Conservation (phyloP, 371 early-diverging fungal genomes). For the Mortierella sp. region DNA sequence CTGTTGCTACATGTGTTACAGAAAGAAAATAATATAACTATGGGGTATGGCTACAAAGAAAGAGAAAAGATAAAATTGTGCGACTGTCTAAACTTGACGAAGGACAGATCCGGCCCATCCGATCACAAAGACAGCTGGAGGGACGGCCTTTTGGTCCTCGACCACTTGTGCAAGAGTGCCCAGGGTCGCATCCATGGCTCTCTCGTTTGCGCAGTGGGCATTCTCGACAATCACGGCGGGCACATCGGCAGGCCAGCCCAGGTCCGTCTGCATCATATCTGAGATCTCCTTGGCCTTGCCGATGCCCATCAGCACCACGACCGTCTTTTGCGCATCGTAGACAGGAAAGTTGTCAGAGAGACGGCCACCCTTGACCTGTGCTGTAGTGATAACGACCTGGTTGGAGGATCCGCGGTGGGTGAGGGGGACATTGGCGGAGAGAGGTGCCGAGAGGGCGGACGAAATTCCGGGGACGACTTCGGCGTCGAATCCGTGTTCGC, state of each 20-base stretch:
- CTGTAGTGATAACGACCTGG: slow-evolving; percentile 86
- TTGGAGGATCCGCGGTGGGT: slow-evolving; percentile 86
- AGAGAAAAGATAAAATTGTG: not conserved
- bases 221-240: slow-evolving; percentile 82
- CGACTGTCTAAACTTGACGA: slow-evolving; percentile 11
- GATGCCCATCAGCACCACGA: slow-evolving; percentile 89
- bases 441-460: slow-evolving; percentile 81
- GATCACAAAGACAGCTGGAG: slow-evolving; percentile 80
- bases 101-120: slow-evolving; percentile 61
- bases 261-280: slow-evolving; percentile 63
- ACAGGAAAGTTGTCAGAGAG: slow-evolving; percentile 79
- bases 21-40: no score
- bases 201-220: slow-evolving; percentile 73
- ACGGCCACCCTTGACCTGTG: slow-evolving; percentile 77
- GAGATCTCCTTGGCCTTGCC: slow-evolving; percentile 74
- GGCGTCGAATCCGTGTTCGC: slow-evolving; percentile 74
- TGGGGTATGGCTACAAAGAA: not conserved
- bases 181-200: slow-evolving; percentile 71
- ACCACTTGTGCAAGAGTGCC: slow-evolving; percentile 64
- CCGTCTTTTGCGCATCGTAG: slow-evolving; percentile 74
- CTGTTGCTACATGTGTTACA: not conserved
- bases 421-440: slow-evolving; percentile 79
- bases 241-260: slow-evolving; percentile 70
- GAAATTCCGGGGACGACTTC: slow-evolving; percentile 87
- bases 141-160: slow-evolving; percentile 66